phyloP scores from a whole-genome alignment of 169 alveolate genomes.

The Plasmodium gonderi region DNA sequence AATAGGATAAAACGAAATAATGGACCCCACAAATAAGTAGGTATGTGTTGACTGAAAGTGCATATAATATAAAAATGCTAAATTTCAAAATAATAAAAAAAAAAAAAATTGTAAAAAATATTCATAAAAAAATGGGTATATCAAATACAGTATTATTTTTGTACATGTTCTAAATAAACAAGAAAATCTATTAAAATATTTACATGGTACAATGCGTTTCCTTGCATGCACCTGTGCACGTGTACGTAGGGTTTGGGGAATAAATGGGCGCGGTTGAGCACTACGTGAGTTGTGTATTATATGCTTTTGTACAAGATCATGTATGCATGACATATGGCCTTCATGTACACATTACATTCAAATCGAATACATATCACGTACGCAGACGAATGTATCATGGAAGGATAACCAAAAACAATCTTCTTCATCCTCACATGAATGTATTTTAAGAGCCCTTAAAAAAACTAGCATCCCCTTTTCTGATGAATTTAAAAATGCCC shows the following conservation, averaged over 20 bases:
- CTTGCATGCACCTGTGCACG: neutral
- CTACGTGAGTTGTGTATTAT: too few species aligned
- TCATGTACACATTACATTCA: too few species aligned
- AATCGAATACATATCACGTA: neutral
- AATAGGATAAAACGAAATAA: neutral
- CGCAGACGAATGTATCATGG: slow-evolving; percentile 1
- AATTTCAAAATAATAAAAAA: neutral
- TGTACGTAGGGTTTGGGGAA: neutral
- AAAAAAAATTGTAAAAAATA: neutral
- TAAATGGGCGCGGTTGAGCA: too few species aligned
- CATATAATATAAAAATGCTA: neutral
- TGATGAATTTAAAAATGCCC: neutral
- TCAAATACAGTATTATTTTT: neutral
- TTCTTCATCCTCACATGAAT: neutral
- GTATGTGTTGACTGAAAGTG: neutral
- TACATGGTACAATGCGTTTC: neutral
- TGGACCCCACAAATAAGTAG: neutral
- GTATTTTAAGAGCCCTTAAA: neutral
- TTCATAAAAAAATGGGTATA: neutral
- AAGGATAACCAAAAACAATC: neutral
- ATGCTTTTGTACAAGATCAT: too few species aligned
- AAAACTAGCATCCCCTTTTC: neutral
- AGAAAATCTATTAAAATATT: neutral
- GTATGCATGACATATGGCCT: too few species aligned
- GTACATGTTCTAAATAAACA: neutral